Evolutionary conservation across 2,329 filamentous ascomycete genomes (phyloP), one percentile per base, ranked within the genome.

Genomic region (Fusarium succisae): DNA sequence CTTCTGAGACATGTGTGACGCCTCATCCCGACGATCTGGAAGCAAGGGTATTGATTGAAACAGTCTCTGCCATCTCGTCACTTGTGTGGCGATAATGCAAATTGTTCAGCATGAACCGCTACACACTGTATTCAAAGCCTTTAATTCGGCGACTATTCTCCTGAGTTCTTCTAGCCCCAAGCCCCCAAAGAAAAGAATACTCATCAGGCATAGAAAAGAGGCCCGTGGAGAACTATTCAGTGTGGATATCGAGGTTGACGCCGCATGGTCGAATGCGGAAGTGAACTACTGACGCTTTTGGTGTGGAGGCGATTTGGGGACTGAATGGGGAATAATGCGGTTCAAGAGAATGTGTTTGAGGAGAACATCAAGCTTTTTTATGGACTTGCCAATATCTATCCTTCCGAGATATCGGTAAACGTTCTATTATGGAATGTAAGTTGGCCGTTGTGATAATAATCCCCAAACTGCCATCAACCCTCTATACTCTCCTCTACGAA

Each of bases 211-310:
- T 22, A 56, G 38, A 43, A 26, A 39, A 54, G 20, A 26, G 26
- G 18, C 41, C 26, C 18, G 11, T 47, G 32, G 37, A 26, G 20
- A 38, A 64, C 18, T 44, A 53, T 48, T 56, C 20, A 11, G 30
- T 43, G 38, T 38, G 26, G 38, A 30, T 47, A 18, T 20, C 28
- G 63, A 74, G 63, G 17, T 60, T 65, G 48, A 68, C 72, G 72
- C 72, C 72, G 43, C 68, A 10, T 50, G 38, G 59, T 59, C 53
- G 9, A 72, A 72, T 62, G 58, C 67, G 63, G 71, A 60, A 53
- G 54, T 50, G 37, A 47, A 48, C 38, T 24, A 47, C 32, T 9
- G 41, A 44, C 20, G 66, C 43, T 39, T 56, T 39, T 48, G 35
- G 39, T 30, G 41, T 51, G 54, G 41, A 56, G 37, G 38, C 14